Base-by-base conservation (phyloP, 148 eudicot species). In the Amaranthus hypochondriacus region DNA sequence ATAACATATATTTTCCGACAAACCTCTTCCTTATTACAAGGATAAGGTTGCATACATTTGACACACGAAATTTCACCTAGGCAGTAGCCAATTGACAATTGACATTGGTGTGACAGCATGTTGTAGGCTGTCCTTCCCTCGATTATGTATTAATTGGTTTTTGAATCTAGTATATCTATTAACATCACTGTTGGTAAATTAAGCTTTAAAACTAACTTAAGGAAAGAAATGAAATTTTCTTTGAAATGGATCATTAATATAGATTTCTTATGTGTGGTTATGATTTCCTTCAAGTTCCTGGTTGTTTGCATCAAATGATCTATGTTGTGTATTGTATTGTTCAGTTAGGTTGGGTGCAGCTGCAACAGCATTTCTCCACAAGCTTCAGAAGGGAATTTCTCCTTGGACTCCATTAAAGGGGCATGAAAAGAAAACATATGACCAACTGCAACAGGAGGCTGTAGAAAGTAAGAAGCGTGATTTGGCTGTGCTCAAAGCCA, bases 401-500 rank as follows among this genome's bases (percentile, higher is more conserved):
- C 92, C 96, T 62, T 86, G 88, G 90, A 89, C 80, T 69, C 98
- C 94, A 54, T 81, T 92, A 49, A 89, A 90, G 84, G 98, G 98
- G 56, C 85, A 80, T 56, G 98, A 90, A 84, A 69, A 78, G 43
- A 90, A 89, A 86, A 85, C 92, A 10, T 89, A 85, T 66, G 86
- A 90, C 86, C 89, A 90, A 84, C 76, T 90, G 68, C 98, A 93
- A 67, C 85, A 90, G 68, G 96, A 90, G 82, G 98, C 96, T 62
- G 60, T 84, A 44, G 98, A 86, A 80, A 87, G 90, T 82, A 90
- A 84, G 82, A 84, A 75, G 48, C 93, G 92, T 51, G 98, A 90
- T 86, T 80, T 89, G 76, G 94, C 96, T 75, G 98, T 89, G 58
- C 84, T 87, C 5, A 79, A 89, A 83, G 96, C 98, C 75, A 90